Evolutionary conservation across 2,329 filamentous ascomycete genomes (phyloP), one percentile per base, ranked within the genome.

Genomic region (Aspergillus japonicus): DNA sequence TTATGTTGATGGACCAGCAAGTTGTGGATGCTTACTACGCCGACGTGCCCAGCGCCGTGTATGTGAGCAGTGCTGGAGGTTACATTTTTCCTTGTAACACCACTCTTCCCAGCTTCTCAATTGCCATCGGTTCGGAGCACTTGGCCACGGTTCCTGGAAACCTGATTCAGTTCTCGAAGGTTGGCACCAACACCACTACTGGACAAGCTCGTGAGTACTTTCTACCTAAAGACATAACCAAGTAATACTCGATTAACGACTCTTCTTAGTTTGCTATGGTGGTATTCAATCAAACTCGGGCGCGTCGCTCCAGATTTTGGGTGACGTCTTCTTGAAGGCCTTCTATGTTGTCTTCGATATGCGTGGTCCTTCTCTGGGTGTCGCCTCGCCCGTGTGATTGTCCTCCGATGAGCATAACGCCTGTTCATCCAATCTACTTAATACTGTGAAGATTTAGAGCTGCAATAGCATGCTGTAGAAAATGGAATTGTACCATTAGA

Each of bases 1-100:
- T 91, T 56, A 78, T 91, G 70, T 82, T 90, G 53, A 76, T 88
- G 26, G 82, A 84, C 31, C 76, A 81, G 16, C 75, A 79, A 8
- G 76, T 89, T n/a, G 84, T 83, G 2, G 70, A 79, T 29, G 78
- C 79, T 35, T 91, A 90, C 76, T 91, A 87, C 75, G 70, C 70
- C 31, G 71, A 79, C 51, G 83, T 89, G 2, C 69, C 80, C 0
- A 78, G 81, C 8, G 83, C 87, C 8, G 72, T 78, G 12, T 81
- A 81, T 52, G 71, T 75, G 6, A 68, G 71, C 24, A 58, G 73
- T 50, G 73, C 75, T 31, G 81, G 81, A 52, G 78, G 83, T 1
- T 87, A 82, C 63, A 79, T 84, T 19, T 85, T 86, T 58, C 85
- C 86, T 1, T 89, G 87, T 72, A 74, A 79, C 60, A 66, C 80